Conservation (phyloP, 2,329 filamentous ascomycete genomes). For the Neodidymelliopsis sp. region DNA sequence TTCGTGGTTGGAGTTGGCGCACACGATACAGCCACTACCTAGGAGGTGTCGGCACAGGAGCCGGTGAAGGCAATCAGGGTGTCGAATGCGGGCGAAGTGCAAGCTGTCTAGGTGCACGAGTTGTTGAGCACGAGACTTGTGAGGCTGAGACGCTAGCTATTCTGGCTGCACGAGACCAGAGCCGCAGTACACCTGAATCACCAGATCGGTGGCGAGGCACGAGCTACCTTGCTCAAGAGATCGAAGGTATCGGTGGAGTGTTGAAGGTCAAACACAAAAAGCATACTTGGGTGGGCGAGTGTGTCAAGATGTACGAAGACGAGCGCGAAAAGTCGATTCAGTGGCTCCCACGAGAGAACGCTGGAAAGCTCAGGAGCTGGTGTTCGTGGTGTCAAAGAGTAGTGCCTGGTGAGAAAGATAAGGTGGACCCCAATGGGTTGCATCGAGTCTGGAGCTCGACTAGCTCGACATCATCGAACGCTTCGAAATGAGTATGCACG, state of each 20-base stretch:
- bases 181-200: slow-evolving; percentile 30
- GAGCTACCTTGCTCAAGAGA: slow-evolving; percentile 85
- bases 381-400: slow-evolving; percentile 90
- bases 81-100: slow-evolving; percentile 84
- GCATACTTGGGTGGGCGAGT: slow-evolving; percentile 80
- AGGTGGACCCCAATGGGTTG: slow-evolving; percentile 5
- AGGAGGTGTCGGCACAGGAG: slow-evolving; percentile 83
- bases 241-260: slow-evolving; percentile 87
- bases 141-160: slow-evolving; percentile 73
- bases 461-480: slow-evolving; percentile 8
- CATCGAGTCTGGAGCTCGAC: slow-evolving; percentile 13
- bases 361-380: slow-evolving; percentile 77
- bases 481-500: neutral
- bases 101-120: slow-evolving; percentile 77
- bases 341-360: slow-evolving; percentile 74
- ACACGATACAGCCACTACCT: slow-evolving; percentile 80
- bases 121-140: slow-evolving; percentile 83
- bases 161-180: slow-evolving; percentile 48
- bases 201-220: slow-evolving; percentile 63
- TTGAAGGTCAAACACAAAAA: slow-evolving; percentile 89
- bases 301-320: slow-evolving; percentile 83
- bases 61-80: slow-evolving; percentile 86
- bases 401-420: slow-evolving; percentile 66
- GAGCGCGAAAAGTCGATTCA: slow-evolving; percentile 56
- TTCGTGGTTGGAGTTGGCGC: slow-evolving; percentile 85